Percentiles rank a stretch among this genome's conserved stretches.
These are phyloP conservation scores for Tricholoma saponaceum DNA, from an alignment of 768 basidiomycete species.

Conservation along the genomic window DNA sequence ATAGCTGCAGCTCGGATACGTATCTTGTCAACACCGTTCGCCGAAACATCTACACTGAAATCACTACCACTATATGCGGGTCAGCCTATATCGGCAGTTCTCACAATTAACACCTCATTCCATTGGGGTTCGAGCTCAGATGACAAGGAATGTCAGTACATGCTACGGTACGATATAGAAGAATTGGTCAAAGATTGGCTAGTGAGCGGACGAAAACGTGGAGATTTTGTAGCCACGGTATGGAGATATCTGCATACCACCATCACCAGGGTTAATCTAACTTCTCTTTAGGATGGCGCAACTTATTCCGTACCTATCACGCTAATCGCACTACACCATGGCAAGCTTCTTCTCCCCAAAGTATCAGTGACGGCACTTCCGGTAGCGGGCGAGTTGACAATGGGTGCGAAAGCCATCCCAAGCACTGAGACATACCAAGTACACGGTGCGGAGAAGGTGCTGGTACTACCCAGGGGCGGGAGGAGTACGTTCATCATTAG, in stretches of 20 bases:
- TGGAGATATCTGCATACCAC: conserved; percentile 14
- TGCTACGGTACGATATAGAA: conserved; percentile 77
- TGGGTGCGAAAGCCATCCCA: conserved; percentile 57
- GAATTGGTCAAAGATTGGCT: conserved; percentile 85
- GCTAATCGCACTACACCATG: conserved; percentile 84
- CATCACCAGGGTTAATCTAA: not conserved
- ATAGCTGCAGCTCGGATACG: conserved; percentile 55
- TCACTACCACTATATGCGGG: conserved; percentile 69
- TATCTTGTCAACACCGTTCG: conserved; percentile 43
- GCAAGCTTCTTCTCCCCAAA: conserved; percentile 73
- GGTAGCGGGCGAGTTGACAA: conserved; percentile 44
- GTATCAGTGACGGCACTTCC: conserved; percentile 62
- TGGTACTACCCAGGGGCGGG: conserved; percentile 80
- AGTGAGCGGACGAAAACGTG: conserved; percentile 83
- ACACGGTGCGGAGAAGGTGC: conserved; percentile 77
- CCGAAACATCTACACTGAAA: conserved; percentile 21
- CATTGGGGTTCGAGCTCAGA: conserved; percentile 62
- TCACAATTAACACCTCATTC: conserved; percentile 70
- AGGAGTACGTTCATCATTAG: conserved; percentile 77
- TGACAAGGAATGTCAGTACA: conserved; percentile 39
- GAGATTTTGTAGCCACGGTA: conserved; percentile 75
- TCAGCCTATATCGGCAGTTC: conserved; percentile 69
- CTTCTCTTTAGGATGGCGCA: conserved; percentile 48
- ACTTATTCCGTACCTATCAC: conserved; percentile 62
- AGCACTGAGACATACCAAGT: conserved; percentile 78